A percentile compares a stretch with the other conserved stretches of the same genome.
These are phyloP conservation scores for Penicillium sp. DNA, from an alignment of 2,329 filamentous ascomycete species.

Conservation along the genomic window DNA sequence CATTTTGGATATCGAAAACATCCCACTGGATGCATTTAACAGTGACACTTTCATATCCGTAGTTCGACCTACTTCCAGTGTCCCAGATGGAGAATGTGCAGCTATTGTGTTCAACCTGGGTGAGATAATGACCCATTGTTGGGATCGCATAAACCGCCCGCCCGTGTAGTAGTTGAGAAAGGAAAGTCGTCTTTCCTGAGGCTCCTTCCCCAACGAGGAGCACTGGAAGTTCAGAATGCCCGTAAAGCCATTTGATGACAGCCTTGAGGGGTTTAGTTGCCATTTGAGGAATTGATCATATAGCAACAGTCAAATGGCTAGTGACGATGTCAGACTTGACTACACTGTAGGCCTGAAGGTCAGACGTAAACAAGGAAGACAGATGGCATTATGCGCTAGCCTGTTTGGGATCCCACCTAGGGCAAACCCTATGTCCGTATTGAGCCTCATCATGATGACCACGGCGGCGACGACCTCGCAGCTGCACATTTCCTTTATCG, in stretches of 20 bases:
- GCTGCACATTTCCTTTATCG: no score
- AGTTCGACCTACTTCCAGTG: background rate
- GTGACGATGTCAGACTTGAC: no score
- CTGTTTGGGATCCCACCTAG: no score
- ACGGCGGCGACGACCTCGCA: no score
- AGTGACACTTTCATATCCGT: background rate
- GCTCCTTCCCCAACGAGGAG: background rate
- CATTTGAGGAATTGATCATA: background rate
- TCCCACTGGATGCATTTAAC: background rate
- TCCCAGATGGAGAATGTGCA: background rate
- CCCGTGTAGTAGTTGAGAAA: background rate
- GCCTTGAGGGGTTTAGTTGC: background rate
- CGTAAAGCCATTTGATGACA: background rate
- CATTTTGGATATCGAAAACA: conserved; percentile 2
- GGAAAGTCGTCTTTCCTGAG: background rate
- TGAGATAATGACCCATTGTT: background rate
- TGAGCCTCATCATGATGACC: no score
- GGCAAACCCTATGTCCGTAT: no score
- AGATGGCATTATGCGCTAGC: no score
- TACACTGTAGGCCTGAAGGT: no score
- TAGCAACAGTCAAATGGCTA: no score
- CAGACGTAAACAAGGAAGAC: no score
- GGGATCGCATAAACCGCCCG: background rate
- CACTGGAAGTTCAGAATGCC: background rate
- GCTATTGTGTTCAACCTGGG: background rate